phyloP scores from a whole-genome alignment of 2,329 filamentous ascomycete genomes.

The Fusarium nygamai region DNA sequence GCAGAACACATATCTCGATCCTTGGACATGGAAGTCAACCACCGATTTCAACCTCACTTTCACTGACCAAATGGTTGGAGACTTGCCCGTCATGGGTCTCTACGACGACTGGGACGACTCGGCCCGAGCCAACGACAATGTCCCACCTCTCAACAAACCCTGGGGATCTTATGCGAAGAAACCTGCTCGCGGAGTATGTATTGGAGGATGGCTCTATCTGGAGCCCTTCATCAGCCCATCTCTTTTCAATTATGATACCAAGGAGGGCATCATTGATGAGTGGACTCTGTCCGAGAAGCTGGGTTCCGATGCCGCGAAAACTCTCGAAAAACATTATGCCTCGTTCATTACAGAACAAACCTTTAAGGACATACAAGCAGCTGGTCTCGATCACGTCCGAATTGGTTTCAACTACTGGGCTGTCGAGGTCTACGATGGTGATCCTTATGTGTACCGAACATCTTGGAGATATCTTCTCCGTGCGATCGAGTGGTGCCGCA shows the following conservation, averaged over 20 bases:
- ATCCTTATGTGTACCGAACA: constrained; percentile 87
- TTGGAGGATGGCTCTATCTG: constrained; percentile 92
- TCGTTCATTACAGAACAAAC: constrained; percentile 86
- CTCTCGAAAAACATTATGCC: constrained; percentile 91
- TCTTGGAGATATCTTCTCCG: constrained; percentile 94
- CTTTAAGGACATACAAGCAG: constrained; percentile 84
- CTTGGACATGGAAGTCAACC: constrained; percentile 91
- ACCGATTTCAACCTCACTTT: constrained; percentile 94
- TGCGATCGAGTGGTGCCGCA: constrained; percentile 91
- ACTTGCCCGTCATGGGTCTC: constrained; percentile 90
- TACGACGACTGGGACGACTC: constrained; percentile 88
- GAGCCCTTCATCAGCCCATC: constrained; percentile 97
- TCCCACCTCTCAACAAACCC: constrained; percentile 77
- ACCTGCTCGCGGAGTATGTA: constrained; percentile 88
- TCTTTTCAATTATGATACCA: constrained; percentile 76
- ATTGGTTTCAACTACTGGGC: constrained; percentile 98
- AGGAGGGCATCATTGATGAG: constrained; percentile 82
- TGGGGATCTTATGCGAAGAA: constrained; percentile 81
- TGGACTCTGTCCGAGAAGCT: constrained; percentile 80
- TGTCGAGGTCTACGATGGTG: constrained; percentile 81
- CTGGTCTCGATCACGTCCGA: constrained; percentile 95
- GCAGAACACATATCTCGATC: constrained; percentile 83
- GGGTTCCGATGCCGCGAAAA: constrained; percentile 71
- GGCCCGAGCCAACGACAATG: constrained; percentile 77
- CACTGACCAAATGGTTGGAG: constrained; percentile 84